Evolutionary conservation across 768 basidiomycete species (phyloP), one percentile per base, ranked within the genome.

Genomic region (Pleurotus pulmonarius): DNA sequence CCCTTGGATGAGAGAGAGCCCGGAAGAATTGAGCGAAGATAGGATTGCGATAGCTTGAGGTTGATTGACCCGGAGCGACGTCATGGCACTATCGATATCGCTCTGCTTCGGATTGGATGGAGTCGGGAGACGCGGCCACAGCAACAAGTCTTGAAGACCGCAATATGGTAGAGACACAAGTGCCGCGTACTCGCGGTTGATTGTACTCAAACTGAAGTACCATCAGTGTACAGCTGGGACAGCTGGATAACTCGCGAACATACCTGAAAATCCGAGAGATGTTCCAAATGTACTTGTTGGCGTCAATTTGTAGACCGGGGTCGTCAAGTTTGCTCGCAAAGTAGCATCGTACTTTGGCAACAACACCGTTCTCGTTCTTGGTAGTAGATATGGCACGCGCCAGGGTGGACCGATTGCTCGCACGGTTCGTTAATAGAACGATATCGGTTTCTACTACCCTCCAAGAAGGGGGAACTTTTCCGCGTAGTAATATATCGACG

Each of bases 1-100:
- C 96, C 97, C 97, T 80, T 99, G 97, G 55, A 99, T 94, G 26
- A 99, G 76, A 0, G 85, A 82, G 66, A 99, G 97, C 0, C 95
- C 97, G 11, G 83, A 69, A 0, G 80, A 80, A 47, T 75, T 70
- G 61, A 95, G 75, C 0, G 94, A 83, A 29, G 85, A 85, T 12
- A 91, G 67, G 39, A 99, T 92, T 7, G 97, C 97, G 34, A 74
- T 80, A 6, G 97, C 95, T 69, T 99, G 97, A 1, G 97, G 97
- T 67, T 95, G 88, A 66, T 99, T 99, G 49, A 98, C 83, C 40
- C 78, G 75, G 66, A 88, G 88, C 2, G 73, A 73, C 6, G 75
- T 65, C 88, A 94, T 94, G 7, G 86, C 79, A 55, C 80, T 75
- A 51, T 80, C 68, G 5, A 96, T 67, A 22, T 86, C 83, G n/a